Conservation (phyloP, 2,329 filamentous ascomycete genomes). For the Claviceps purpurea region DNA sequence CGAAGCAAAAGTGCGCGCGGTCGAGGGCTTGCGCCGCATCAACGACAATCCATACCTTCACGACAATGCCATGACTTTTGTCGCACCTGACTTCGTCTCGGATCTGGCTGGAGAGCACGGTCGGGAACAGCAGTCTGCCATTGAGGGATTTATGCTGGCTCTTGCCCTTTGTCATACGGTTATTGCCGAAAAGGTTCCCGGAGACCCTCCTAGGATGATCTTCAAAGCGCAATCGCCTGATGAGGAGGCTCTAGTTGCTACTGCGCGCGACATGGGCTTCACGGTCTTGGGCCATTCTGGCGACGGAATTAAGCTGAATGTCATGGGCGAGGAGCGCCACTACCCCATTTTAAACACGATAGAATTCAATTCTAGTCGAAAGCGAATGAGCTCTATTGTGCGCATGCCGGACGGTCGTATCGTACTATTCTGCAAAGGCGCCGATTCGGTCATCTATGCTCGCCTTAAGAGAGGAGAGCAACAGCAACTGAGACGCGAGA, state of each 20-base stretch:
- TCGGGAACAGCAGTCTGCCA: constrained; percentile 60
- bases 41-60: constrained; percentile 85
- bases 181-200: constrained; percentile 77
- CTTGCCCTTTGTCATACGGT: constrained; percentile 95
- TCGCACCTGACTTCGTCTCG: constrained; percentile 77
- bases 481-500: constrained; percentile 64
- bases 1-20: constrained; percentile 57
- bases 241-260: constrained; percentile 86
- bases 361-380: constrained; percentile 93
- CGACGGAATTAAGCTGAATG: constrained; percentile 73
- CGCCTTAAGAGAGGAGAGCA: constrained; percentile 78
- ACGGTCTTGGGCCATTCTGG: constrained; percentile 71
- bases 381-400: constrained; percentile 95
- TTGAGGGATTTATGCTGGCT: constrained; percentile 85
- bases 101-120: constrained; percentile 72
- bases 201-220: constrained; percentile 79
- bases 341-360: constrained; percentile 88
- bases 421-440: constrained; percentile 90
- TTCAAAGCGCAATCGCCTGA: constrained; percentile 98
- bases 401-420: constrained; percentile 87
- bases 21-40: constrained; percentile 59
- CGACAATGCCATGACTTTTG: constrained; percentile 81
- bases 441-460: constrained; percentile 93
- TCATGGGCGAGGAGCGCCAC: constrained; percentile 71
- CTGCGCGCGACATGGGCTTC: constrained; percentile 89